Conservation (phyloP, 257 asterid genomes). For the Gentiana macrophylla region DNA sequence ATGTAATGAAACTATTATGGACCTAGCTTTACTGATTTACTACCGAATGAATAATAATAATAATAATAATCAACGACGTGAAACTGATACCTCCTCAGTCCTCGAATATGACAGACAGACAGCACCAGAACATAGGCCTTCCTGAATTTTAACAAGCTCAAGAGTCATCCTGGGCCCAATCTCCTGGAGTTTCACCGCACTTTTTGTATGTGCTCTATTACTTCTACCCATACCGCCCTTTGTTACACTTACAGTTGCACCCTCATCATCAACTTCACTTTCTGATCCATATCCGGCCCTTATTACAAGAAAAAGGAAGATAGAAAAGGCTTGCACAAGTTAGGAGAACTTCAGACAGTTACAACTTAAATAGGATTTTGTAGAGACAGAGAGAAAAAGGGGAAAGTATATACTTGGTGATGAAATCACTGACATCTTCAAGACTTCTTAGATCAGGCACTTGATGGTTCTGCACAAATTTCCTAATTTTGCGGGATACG, state of each 20-base stretch:
- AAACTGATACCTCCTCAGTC: too few relatives aligned
- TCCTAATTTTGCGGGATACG: constrained; percentile 70
- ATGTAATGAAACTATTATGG: too few relatives aligned
- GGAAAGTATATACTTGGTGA: constrained; percentile 47
- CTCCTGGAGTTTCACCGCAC: constrained; percentile 93
- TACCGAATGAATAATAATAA: too few relatives aligned
- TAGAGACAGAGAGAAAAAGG: constrained; percentile 7
- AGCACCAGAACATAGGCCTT: constrained; percentile 81
- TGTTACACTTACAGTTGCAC: constrained; percentile 68
- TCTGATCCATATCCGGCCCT: constrained; percentile 97
- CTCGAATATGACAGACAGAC: constrained; percentile 2
- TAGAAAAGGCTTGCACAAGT: too few relatives aligned
- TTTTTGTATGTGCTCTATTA: constrained; percentile 66
- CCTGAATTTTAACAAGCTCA: constrained; percentile 57
- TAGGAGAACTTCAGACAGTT: too few relatives aligned
- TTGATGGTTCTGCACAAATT: constrained; percentile 85
- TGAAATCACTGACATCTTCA: constrained; percentile 83
- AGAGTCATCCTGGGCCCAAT: constrained; percentile 90
- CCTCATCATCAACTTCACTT: constrained; percentile 92
- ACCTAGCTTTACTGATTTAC: too few relatives aligned
- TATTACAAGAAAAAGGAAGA: constrained; percentile 2
- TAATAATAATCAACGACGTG: too few relatives aligned
- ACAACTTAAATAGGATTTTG: not conserved
- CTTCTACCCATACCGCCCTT: constrained; percentile 56
- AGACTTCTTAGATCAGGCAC: constrained; percentile 80